These are phyloP conservation scores for Astrephomene gubernaculifera DNA, from an alignment of 139 green algal species.

Conservation along the genomic window DNA sequence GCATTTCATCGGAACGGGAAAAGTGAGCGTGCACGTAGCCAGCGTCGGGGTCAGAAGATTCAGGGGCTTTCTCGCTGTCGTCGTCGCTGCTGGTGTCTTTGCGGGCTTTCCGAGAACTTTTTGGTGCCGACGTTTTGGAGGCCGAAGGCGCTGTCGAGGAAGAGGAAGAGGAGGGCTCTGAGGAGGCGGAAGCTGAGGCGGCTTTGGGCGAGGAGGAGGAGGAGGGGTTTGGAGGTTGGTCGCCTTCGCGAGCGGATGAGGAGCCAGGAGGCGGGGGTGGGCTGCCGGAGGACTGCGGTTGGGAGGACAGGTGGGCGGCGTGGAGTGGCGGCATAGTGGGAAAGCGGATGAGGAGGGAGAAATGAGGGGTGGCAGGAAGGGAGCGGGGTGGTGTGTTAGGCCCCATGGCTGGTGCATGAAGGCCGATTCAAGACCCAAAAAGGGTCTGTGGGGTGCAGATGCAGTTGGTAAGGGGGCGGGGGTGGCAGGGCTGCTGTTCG, in stretches of 20 bases:
- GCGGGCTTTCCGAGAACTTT: background rate
- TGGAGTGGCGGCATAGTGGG: background rate
- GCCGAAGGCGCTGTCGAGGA: too few relatives aligned
- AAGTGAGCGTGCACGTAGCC: constrained; percentile 2
- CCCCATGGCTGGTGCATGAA: too few relatives aligned
- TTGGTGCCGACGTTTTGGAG: background rate
- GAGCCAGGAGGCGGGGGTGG: background rate
- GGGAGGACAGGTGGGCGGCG: background rate
- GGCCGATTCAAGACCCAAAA: too few relatives aligned
- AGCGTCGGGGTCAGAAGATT: background rate
- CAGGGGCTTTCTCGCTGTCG: background rate
- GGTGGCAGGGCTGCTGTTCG: too few relatives aligned
- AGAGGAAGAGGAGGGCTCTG: background rate
- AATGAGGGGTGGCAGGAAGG: background rate
- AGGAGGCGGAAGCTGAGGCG: background rate
- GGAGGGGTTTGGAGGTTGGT: background rate
- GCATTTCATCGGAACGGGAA: background rate
- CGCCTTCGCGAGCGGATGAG: background rate
- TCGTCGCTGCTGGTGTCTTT: background rate
- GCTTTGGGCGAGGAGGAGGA: background rate
- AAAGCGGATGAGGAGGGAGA: background rate
- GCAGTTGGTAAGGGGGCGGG: too few relatives aligned
- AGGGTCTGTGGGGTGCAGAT: too few relatives aligned
- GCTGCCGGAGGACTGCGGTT: background rate
- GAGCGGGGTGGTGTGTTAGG: too few relatives aligned